A percentile compares a stretch with the other conserved stretches of the same genome.
These are phyloP conservation scores for Hemileia vastatrix DNA, from an alignment of 1,284 basidiomycete species.

Conservation along the genomic window DNA sequence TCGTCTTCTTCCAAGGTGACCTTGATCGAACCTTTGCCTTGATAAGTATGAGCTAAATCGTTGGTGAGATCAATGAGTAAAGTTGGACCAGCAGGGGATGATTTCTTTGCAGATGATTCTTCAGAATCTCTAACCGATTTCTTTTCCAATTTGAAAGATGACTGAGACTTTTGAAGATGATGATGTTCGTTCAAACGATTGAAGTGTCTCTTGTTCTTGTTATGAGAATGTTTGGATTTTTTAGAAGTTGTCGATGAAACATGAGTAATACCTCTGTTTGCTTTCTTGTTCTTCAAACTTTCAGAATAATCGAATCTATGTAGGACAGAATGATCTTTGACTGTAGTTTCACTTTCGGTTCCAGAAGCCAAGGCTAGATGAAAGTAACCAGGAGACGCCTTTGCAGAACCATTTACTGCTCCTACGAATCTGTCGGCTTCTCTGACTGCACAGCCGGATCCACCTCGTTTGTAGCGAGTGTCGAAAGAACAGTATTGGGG, in stretches of 20 bases:
- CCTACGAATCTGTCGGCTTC: not conserved
- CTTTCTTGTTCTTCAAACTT: not conserved
- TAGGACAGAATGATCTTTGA: constrained; percentile 24
- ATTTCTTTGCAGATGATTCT: constrained; percentile 7
- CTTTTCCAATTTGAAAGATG: not conserved
- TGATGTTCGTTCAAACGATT: too few relatives aligned
- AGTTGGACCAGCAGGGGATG: constrained; percentile 22
- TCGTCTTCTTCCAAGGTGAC: constrained; percentile 14
- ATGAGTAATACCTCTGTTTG: not conserved
- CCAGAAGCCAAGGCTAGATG: constrained; percentile 4
- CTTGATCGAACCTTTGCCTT: constrained; percentile 8
- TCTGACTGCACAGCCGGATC: not conserved
- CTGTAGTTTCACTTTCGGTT: constrained; percentile 19
- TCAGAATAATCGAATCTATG: constrained; percentile 25
- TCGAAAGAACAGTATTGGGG: constrained; percentile 27
- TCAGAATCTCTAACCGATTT: not conserved
- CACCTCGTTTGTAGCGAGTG: not conserved
- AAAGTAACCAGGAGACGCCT: constrained; percentile 6
- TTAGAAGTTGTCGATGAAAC: not conserved
- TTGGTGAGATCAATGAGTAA: constrained; percentile 27
- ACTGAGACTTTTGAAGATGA: too few relatives aligned
- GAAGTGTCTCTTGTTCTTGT: too few relatives aligned
- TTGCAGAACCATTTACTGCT: not conserved
- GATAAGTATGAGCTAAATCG: constrained; percentile 20
- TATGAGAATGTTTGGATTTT: not conserved